These are phyloP conservation scores for Raddia distichophylla DNA, from an alignment of 176 grass and related monocot species.

Conservation along the genomic window DNA sequence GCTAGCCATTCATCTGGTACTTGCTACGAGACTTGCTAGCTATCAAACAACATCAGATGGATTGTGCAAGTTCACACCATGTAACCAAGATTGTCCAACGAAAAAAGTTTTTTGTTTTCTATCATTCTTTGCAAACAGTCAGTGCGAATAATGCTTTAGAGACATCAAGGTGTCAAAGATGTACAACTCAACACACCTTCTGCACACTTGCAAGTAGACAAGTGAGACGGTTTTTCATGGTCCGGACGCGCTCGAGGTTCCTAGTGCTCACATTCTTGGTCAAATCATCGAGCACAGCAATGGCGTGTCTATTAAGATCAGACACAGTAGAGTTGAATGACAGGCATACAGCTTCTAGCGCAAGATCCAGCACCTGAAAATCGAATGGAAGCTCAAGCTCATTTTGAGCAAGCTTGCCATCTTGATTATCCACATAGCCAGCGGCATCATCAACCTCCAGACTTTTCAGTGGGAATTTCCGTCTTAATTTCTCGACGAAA, in stretches of 20 bases:
- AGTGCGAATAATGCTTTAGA: not conserved
- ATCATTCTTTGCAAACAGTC: not conserved
- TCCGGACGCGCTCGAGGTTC: conserved; percentile 86
- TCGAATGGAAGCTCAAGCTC: conserved; percentile 88
- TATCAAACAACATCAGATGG: not conserved
- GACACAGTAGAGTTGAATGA: conserved; percentile 64
- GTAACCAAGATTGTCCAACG: not conserved
- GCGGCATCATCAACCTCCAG: conserved; percentile 30
- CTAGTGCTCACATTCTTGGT: conserved; percentile 89
- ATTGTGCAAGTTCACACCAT: not conserved
- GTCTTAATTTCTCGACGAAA: conserved; percentile 80
- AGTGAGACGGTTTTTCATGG: conserved; percentile 85
- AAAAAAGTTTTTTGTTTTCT: not conserved
- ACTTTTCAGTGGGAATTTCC: conserved; percentile 56
- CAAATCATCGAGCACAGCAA: conserved; percentile 87
- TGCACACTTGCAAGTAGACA: conserved; percentile 86
- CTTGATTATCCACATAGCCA: conserved; percentile 16
- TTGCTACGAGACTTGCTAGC: not conserved
- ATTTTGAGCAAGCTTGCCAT: conserved; percentile 8
- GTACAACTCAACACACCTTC: conserved; percentile 54
- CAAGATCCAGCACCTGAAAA: conserved; percentile 93
- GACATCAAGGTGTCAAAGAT: not conserved
- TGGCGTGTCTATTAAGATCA: conserved; percentile 78
- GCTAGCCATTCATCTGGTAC: not conserved
- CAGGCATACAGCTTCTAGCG: conserved; percentile 75